Conservation (phyloP, 805 yeast genomes). For the Teunomyces funiuensis region DNA sequence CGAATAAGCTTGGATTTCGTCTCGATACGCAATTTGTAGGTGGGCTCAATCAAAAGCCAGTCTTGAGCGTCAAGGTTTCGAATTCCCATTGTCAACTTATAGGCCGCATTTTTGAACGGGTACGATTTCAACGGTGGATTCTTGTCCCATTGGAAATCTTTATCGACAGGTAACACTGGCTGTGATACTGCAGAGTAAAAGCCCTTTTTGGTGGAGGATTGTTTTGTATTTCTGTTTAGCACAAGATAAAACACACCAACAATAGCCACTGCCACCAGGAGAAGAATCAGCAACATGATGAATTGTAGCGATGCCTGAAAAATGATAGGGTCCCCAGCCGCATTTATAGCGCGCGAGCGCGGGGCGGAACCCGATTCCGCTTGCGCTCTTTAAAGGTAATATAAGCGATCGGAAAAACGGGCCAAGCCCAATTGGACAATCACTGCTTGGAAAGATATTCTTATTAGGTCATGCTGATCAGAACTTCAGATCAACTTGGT, state of each 20-base stretch:
- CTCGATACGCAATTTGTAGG: constrained; percentile 26
- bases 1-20: constrained; percentile 29
- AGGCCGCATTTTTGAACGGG: constrained; percentile 62
- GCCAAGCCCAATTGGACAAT: neutral
- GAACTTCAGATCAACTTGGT: no score
- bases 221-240: neutral
- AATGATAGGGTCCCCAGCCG: neutral
- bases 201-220: neutral
- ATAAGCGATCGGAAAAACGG: neutral
- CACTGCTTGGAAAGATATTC: no score
- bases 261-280: neutral
- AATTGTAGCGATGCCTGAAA: neutral
- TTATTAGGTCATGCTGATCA: no score
- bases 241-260: neutral
- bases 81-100: constrained; percentile 65
- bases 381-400: neutral
- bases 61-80: constrained; percentile 32
- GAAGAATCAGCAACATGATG: neutral
- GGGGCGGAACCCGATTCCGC: constrained; percentile 5
- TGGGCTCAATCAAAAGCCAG: constrained; percentile 41
- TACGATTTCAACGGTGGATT: constrained; percentile 24
- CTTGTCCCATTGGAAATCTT: constrained; percentile 28
- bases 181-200: neutral
- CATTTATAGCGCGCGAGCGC: neutral
- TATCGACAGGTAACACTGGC: constrained; percentile 15